phyloP scores from a whole-genome alignment of 2,329 filamentous ascomycete species.

The Colletotrichum sp. region DNA sequence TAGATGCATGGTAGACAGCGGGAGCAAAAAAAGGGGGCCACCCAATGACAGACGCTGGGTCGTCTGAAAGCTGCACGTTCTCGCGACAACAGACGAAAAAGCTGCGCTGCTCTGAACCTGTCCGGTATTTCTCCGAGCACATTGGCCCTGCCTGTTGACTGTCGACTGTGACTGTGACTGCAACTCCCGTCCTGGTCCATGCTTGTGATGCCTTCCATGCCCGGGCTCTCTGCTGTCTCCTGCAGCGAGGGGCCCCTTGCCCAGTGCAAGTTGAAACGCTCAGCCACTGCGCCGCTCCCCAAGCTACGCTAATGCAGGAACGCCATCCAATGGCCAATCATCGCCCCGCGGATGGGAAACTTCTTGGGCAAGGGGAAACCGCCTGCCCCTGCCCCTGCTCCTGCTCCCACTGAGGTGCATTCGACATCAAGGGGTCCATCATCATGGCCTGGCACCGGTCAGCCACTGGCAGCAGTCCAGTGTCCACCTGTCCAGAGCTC shows the following conservation, averaged over 20 bases:
- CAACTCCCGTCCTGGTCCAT: neutral
- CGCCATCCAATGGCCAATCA: slow-evolving; percentile 4
- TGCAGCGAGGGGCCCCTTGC: neutral
- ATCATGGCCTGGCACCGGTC: neutral
- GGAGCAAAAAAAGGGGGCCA: neutral
- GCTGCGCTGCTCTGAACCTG: neutral
- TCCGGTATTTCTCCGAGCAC: neutral
- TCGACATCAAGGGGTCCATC: neutral
- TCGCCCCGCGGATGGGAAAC: neutral
- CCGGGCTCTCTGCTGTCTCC: neutral
- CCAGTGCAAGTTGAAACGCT: slow-evolving; percentile 22
- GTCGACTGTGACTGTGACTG: neutral
- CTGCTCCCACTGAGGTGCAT: neutral
- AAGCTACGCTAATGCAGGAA: slow-evolving; percentile 22
- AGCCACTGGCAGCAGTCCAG: neutral
- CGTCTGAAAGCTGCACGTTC: neutral
- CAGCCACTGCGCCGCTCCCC: slow-evolving; percentile 16
- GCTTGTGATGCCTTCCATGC: neutral
- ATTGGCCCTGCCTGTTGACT: neutral
- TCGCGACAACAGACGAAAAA: neutral
- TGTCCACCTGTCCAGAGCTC: neutral
- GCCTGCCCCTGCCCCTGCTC: neutral
- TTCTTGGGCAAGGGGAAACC: slow-evolving; percentile 4
- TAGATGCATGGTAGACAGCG: neutral
- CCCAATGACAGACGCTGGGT: neutral